Conservation (phyloP, 202 grass and related monocot species). For the Zizania palustris region DNA sequence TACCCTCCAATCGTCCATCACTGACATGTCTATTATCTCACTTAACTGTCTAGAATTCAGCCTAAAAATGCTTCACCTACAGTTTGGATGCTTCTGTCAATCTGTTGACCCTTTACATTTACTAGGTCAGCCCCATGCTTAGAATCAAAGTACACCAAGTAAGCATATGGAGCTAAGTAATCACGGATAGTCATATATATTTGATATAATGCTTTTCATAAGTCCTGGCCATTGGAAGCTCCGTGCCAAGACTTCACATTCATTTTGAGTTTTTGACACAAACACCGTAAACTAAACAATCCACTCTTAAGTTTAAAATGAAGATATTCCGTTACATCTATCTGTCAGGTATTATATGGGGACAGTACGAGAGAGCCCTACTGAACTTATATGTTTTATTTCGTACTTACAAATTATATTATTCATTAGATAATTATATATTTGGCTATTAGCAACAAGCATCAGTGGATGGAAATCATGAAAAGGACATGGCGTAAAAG, state of each 20-base stretch:
- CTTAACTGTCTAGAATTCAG: slow-evolving; percentile 2
- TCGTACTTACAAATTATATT: slow-evolving; percentile 10
- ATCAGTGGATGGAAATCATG: slow-evolving; percentile 1
- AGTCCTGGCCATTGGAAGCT: slow-evolving; percentile 26
- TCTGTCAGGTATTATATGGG: neutral
- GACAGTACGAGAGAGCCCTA: neutral
- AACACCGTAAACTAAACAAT: neutral
- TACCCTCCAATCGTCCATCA: neutral
- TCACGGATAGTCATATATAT: neutral
- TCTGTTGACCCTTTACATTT: slow-evolving; percentile 5
- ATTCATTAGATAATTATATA: neutral
- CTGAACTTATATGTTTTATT: slow-evolving; percentile 5
- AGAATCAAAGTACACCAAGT: slow-evolving; percentile 14
- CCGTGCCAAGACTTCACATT: neutral
- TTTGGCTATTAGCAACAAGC: slow-evolving; percentile 12
- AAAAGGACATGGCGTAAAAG: neutral
- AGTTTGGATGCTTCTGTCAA: neutral
- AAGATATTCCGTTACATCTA: neutral
- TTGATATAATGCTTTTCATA: slow-evolving; percentile 26
- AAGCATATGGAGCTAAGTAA: neutral
- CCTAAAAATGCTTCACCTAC: slow-evolving; percentile 16
- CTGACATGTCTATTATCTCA: slow-evolving; percentile 18
- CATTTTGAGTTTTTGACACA: slow-evolving; percentile 17
- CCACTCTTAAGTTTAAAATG: slow-evolving; percentile 5
- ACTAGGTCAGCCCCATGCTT: neutral